phyloP scores from a whole-genome alignment of 306 rosid genomes.

The Citrullus amarus region DNA sequence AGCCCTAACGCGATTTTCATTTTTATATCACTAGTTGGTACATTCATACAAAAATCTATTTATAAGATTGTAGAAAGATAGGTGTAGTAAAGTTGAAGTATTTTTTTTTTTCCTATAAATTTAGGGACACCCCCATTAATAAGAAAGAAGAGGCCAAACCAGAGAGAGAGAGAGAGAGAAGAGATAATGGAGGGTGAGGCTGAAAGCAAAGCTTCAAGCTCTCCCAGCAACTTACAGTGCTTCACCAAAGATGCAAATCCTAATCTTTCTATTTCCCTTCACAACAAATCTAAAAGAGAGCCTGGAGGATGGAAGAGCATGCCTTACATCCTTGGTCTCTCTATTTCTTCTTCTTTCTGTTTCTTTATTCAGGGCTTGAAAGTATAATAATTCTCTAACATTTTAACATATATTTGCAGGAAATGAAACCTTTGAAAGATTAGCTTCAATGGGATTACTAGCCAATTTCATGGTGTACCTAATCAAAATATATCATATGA shows the following conservation, averaged over 20 bases:
- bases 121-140: background rate
- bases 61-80: too few relatives aligned
- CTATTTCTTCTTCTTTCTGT: background rate
- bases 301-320: background rate
- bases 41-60: too few relatives aligned
- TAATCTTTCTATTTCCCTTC: background rate
- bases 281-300: background rate
- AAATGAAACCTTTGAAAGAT: slow-evolving; percentile 74
- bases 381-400: too few relatives aligned
- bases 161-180: background rate
- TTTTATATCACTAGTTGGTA: too few relatives aligned
- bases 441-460: slow-evolving; percentile 57
- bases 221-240: too few relatives aligned
- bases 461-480: slow-evolving; percentile 81
- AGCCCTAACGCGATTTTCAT: too few relatives aligned
- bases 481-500: slow-evolving; percentile 44
- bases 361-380: too few relatives aligned
- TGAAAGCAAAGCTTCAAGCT: background rate
- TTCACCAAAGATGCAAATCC: background rate
- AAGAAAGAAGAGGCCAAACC: background rate
- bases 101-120: too few relatives aligned
- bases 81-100: too few relatives aligned
- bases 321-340: background rate
- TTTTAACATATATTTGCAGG: slow-evolving; percentile 19
- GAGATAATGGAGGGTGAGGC: background rate